phyloP scores from a whole-genome alignment of 352 stramenopile species.

The Phytophthora rubi region DNA sequence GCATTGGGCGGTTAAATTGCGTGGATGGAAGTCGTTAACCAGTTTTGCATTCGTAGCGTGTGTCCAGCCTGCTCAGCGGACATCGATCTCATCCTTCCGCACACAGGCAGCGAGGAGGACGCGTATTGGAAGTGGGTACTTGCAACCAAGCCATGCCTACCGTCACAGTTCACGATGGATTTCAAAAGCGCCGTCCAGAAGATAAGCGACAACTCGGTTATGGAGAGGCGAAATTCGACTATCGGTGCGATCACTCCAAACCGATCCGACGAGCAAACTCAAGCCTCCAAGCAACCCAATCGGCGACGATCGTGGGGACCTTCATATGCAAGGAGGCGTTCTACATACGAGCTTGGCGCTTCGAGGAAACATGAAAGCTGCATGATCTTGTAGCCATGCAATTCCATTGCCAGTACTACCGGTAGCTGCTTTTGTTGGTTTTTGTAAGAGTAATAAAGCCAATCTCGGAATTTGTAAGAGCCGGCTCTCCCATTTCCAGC shows the following conservation, averaged over 20 bases:
- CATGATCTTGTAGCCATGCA: conserved; percentile 14
- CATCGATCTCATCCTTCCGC: conserved; percentile 62
- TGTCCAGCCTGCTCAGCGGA: conserved; percentile 64
- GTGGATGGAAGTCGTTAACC: neutral
- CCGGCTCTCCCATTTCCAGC: no score
- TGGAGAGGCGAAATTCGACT: neutral
- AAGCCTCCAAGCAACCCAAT: neutral
- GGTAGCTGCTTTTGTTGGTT: neutral
- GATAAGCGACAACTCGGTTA: neutral
- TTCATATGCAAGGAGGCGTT: neutral
- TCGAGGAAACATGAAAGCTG: conserved; percentile 11
- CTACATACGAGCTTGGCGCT: neutral
- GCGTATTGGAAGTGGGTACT: conserved; percentile 67
- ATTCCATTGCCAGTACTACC: neutral
- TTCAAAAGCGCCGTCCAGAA: conserved; percentile 46
- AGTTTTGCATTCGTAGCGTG: conserved; percentile 27
- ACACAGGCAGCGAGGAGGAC: conserved; percentile 53
- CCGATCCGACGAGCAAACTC: neutral
- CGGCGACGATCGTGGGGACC: conserved; percentile 10
- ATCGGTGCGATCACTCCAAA: neutral
- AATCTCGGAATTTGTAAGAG: neutral
- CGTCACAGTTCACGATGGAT: conserved; percentile 50
- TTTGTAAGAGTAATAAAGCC: neutral
- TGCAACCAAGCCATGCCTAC: conserved; percentile 45
- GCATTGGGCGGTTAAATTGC: neutral